Base-by-base conservation (phyloP, 345 rosid genomes). In the Cardamine chenopodiifolia region DNA sequence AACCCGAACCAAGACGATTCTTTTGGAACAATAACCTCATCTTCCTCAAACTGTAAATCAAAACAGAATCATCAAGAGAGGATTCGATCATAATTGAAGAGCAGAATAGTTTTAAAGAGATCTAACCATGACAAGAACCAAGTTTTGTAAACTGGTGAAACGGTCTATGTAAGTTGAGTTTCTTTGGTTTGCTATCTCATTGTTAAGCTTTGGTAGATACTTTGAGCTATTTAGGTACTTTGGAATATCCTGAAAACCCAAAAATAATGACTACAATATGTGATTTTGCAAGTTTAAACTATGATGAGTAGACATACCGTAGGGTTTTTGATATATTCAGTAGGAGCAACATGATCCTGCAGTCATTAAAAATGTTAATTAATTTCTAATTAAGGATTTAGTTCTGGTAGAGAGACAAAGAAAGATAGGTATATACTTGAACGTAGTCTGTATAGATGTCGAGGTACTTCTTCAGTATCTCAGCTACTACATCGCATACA, bases 1-100 rank as follows among this genome's bases (percentile, higher is more conserved):
- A 84, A 92, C 49, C 97, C 92, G 7, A 95, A 92, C 99, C 92
- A 95, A 48, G 97, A 75, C 14, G 96, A 90, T 73, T 91, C 96
- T 82, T 70, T 87, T 3, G 99, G 97, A 72, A 89, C 84, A 83
- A 95, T 76, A 69, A 95, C 88, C 0, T 34, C 85, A 76, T 95
- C 97, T 1, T 85, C 66, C 76, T 90, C 68, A 54, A 84, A 89
- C 99, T 95, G 86, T 82, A 37, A 50, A 48, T 64, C 5, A 23
- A 47, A 62, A 23, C 23, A 62, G 40, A 11, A 18, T 39, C 44
- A 54, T 49, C 68, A 57, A 39, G 39, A 32, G 37, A 22, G 3
- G 50, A 26, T 39, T 39, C 9, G 20, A 3, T 32, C 4, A 23
- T 11, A 19, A 13, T 3, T 15, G 17, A n/a, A 13, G 28, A 70